Evolutionary conservation across 1,139 yeast genomes (phyloP).

Genomic region (Candida sanyaensis): DNA sequence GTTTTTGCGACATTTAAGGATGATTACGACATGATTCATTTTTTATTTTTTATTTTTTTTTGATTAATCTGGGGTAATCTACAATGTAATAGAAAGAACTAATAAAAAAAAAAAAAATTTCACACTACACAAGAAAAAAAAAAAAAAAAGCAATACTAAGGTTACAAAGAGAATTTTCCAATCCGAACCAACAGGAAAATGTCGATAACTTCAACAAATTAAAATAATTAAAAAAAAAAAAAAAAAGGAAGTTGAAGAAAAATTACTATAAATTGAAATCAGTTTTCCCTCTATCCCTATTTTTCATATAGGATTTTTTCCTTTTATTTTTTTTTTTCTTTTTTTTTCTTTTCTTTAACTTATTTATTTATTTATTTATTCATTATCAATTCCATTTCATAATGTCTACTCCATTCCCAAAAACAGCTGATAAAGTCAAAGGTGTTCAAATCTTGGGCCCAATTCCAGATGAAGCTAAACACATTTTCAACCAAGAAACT

Average conservation of each 20-base stretch:
- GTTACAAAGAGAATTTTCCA: not conserved
- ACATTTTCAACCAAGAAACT: conserved; percentile 68
- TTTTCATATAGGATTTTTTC: not conserved
- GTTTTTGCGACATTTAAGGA: not conserved
- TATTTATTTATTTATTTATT: conserved; percentile 4
- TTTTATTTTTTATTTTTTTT: not conserved
- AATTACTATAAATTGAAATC: conserved; percentile 5
- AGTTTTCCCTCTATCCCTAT: conserved; percentile 1
- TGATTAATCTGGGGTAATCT: conserved; percentile 4
- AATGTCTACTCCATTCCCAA: conserved; percentile 57
- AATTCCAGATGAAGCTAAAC: conserved; percentile 58
- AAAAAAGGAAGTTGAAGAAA: not conserved
- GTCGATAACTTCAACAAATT: not conserved
- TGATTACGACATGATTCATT: conserved; percentile 3
- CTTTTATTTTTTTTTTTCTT: conserved; percentile 1
- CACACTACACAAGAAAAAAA: not conserved
- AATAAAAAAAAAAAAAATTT: not conserved
- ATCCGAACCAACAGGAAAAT: not conserved
- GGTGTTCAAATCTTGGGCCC: conserved; percentile 71
- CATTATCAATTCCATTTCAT: not conserved
- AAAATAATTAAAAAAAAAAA: not conserved
- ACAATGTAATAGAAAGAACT: too few species aligned
- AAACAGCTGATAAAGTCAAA: conserved; percentile 50
- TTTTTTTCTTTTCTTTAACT: not conserved
- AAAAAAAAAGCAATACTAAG: not conserved